These are phyloP conservation scores for Cephalotrichum gorgonifer DNA, from an alignment of 2,329 filamentous ascomycete species.

Conservation along the genomic window DNA sequence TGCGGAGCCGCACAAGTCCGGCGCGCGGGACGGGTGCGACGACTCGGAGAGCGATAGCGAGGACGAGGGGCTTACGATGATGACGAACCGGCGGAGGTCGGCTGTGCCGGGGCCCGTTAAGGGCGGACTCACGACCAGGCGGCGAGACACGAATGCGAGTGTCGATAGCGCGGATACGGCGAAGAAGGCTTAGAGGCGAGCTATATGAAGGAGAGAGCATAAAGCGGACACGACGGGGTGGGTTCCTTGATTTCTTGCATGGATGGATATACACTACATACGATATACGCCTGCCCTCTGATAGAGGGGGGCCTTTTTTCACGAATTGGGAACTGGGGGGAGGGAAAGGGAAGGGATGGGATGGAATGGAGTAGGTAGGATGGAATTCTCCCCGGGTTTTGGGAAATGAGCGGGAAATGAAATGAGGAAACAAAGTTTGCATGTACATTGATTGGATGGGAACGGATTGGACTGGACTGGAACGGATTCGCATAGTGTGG, in stretches of 20 bases:
- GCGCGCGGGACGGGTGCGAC: neutral
- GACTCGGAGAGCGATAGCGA: constrained; percentile 8
- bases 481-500: neutral
- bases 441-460: neutral
- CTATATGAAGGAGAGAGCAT: neutral
- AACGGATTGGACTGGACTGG: neutral
- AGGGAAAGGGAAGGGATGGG: neutral
- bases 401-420: neutral
- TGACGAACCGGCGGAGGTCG: constrained; percentile 6
- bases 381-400: no score
- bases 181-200: constrained; percentile 4
- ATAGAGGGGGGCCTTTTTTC: neutral
- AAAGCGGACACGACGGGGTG: neutral
- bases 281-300: no score
- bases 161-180: constrained; percentile 9
- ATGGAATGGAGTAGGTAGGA: no score
- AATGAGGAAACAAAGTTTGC: neutral
- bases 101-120: neutral
- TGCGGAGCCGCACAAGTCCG: constrained; percentile 1
- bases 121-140: constrained; percentile 5
- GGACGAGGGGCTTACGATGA: constrained; percentile 10
- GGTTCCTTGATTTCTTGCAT: no score
- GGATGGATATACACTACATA: no score
- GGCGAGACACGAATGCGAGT: constrained; percentile 9
- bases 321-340: neutral